Evolutionary conservation across 2,329 filamentous ascomycete genomes (phyloP), one percentile per base, ranked within the genome.

Genomic region (Ophiocordyceps australis): DNA sequence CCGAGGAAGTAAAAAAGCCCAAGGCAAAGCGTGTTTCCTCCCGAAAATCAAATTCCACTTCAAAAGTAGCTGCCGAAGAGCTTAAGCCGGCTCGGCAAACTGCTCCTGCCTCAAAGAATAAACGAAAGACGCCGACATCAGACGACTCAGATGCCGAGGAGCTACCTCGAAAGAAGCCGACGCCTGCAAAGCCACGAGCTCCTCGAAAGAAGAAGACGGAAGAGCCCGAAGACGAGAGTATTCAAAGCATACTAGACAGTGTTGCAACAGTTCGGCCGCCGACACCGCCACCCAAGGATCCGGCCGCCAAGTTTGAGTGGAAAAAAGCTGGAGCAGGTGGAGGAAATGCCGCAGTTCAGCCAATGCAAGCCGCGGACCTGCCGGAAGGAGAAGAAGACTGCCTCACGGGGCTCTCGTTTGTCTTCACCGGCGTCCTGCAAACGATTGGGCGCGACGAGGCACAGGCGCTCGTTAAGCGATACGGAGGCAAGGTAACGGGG

Each of bases 341-440:
- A 11, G 69, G 59, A 30, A 74, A 67, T 45, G 55, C 69, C 11
- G 65, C 69, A 3, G 51, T 43, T 9, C 67, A 71, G 13, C 68
- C 80, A 25, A 59, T 66, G 14, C 72, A 70, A 9, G 55, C 62
- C 8, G 69, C 60, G 17, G 81, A 92, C 11, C 55, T 94, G 25
- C 89, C 89, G 1, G 65, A 69, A 13, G 89, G 89, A 7, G 73
- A 74, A 27, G 80, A 89, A 9, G 91, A 94, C 38, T 98, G 89
- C 44, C 65, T 98, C 29, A 74, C 74, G 28, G 89, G 91, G 0
- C 60, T 95, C 28, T 78, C 72, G 0, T 98, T 98, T 43, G 89
- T 98, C 16, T 98, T 98, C 41, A 98, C 91, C 1, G 89, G 89
- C 14, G 63, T 94, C 14, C 58, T 95, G 20, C 67, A 79, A 32